Base-by-base conservation (phyloP, 176 grass and related monocot species). In the Eragrostis nindensis region DNA sequence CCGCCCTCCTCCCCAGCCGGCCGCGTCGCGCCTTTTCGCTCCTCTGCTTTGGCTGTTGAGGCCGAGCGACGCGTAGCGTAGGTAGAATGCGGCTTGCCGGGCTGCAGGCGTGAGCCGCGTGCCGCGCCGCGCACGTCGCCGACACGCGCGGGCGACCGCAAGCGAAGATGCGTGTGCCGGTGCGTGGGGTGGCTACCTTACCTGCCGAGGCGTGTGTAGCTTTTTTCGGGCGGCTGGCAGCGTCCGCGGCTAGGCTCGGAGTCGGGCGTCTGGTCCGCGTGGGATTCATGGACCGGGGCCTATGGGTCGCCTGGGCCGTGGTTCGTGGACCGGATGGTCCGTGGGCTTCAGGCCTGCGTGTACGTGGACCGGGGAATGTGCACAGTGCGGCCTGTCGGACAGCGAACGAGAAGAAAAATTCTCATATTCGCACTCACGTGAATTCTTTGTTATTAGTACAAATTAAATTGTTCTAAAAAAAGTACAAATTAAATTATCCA, bases 141-240 rank as follows among this genome's bases (percentile, higher is more conserved):
- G 86, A 87, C 78, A 84, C 41, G 56, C 16, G 54, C 49, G 32
- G 36, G 55, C 55, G 55, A 25, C 55, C 8, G 57, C 57, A 5
- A 3, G 49, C 65, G n/a, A 41, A 25, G 66, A 21, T 15, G 66
- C 52, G 71, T 55, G 71, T 26, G 48, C 30, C 8, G 36, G 11
- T 26, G 64, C 64, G 36, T 19, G n/a, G n/a, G n/a, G n/a, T n/a
- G 38, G 21, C 15, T 36, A 36, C n/a, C n/a, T 4, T 18, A 7
- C 21, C 55, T 52, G 45, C 16, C 12, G 38, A 21, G 71, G 48
- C 25, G n/a, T 1, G n/a, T n/a, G 32, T 18, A 17, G 27, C 70
- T n/a, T 65, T 64, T 66, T 4, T 9, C 4, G 12, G n/a, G 18
- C 11, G 29, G 27, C 40, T 3, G 78, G 52, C 26, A 13, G 38